Conservation (phyloP, 495 filamentous ascomycete genomes). For the Aspergillus kassunensis region DNA sequence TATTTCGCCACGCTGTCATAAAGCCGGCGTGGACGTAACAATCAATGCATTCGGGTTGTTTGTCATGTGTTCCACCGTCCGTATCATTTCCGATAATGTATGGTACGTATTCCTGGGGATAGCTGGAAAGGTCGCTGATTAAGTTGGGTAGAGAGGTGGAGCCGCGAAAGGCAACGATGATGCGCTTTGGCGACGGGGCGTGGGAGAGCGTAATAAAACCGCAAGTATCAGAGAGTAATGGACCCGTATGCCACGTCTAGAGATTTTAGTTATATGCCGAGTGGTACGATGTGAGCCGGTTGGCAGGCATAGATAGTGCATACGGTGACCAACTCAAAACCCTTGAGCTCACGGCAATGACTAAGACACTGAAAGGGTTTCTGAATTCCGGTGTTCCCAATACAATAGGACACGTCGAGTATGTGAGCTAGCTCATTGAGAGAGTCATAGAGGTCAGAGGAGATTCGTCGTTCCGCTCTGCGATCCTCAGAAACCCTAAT, state of each 20-base stretch:
- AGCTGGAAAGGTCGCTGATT: conserved; percentile 78
- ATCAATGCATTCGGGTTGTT: conserved; percentile 53
- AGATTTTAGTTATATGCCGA: not conserved
- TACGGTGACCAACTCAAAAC: conserved; percentile 70
- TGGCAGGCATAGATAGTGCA: conserved; percentile 7
- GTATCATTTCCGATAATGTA: conserved; percentile 51
- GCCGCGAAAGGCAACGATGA: conserved; percentile 91
- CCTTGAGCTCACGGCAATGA: conserved; percentile 74
- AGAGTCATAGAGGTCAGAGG: conserved; percentile 65
- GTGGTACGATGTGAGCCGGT: too few species aligned
- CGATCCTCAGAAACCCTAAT: not conserved
- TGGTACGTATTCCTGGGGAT: conserved; percentile 85
- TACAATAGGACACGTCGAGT: conserved; percentile 94
- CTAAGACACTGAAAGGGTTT: conserved; percentile 81
- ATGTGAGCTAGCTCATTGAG: conserved; percentile 82
- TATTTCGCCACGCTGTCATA: conserved; percentile 73
- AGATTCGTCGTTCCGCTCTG: conserved; percentile 38
- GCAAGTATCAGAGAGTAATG: conserved; percentile 83
- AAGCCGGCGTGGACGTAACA: conserved; percentile 95
- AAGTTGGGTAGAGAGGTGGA: conserved; percentile 92
- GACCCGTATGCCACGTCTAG: conserved; percentile 85
- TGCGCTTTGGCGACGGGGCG: conserved; percentile 49
- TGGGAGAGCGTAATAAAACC: conserved; percentile 91
- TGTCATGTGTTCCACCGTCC: not conserved
- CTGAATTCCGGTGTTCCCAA: conserved; percentile 75